Percentiles rank a stretch among this genome's conserved stretches.
These are phyloP conservation scores for Cucumis hystrix DNA, from an alignment of 306 rosid species.

Conservation along the genomic window DNA sequence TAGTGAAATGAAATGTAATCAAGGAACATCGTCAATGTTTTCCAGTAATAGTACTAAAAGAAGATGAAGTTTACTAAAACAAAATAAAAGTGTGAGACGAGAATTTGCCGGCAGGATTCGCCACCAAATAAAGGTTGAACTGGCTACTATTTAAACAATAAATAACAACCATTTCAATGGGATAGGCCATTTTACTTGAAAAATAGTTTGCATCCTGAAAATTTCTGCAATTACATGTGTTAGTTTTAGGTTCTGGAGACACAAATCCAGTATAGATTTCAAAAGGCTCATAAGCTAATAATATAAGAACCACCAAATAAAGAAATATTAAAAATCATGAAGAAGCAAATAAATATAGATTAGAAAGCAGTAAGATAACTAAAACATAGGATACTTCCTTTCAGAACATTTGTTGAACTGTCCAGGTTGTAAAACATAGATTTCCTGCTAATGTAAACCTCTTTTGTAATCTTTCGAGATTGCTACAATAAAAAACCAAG, in stretches of 20 bases:
- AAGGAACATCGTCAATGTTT: neutral
- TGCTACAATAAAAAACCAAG: constrained; percentile 32
- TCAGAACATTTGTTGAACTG: constrained; percentile 33
- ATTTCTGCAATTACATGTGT: neutral
- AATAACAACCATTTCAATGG: neutral
- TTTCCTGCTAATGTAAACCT: constrained; percentile 38
- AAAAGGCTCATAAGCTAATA: neutral
- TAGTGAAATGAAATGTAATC: neutral
- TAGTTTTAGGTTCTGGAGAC: neutral
- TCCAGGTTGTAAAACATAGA: constrained; percentile 42
- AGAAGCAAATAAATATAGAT: neutral
- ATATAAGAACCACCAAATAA: neutral
- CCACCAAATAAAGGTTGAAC: neutral
- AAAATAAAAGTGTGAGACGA: neutral
- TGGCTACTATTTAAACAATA: neutral
- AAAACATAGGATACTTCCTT: constrained; percentile 46
- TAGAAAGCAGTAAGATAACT: neutral
- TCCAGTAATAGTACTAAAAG: neutral
- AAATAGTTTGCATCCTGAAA: neutral
- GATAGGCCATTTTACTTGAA: neutral
- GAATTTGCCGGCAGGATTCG: neutral
- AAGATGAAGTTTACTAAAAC: neutral
- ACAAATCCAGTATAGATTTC: neutral
- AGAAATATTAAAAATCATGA: neutral
- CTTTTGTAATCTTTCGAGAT: constrained; percentile 22